Base-by-base conservation (phyloP, 306 rosid species). In the Acacia confusa region DNA sequence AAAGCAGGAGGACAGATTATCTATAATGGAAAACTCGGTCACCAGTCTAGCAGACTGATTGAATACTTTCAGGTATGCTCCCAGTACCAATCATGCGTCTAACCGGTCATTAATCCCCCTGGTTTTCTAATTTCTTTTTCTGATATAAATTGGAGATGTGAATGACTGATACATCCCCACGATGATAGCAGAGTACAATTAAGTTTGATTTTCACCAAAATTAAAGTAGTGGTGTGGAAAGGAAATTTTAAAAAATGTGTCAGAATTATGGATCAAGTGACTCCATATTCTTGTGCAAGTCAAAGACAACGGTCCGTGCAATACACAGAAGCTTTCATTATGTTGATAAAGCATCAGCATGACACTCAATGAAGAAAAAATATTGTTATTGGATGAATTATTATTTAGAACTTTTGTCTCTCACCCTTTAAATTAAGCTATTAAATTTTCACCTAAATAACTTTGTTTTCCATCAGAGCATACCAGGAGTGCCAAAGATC, bases 1-100 rank as follows among this genome's bases (percentile, higher is more conserved):
- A 90, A 92, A 88, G 53, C 81, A 6, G 97, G 97, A 71, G 97
- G 97, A 72, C 87, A 61, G 82, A 88, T 92, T 63, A 89, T 90
- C 77, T 92, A 89, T 74, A 86, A 82, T 34, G 97, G 97, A 67
- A 72, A 70, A 81, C 82, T 92, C 25, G 93, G 95, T 34, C 85
- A 79, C 70, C 93, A 88, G 76, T 92, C 97, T 44, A 84, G 80
- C 72, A 85, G 78, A 48, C 84, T 92, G 74, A 89, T 89, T 53
- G 90, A 88, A 83, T 91, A 89, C 81, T 89, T 92, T 87, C 88
- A 92, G 95, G 97, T 87, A 89, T 43, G 81, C 77, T 78, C 47
- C 52, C 65, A 44, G 22, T 65, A 70, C 34, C 22, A 38, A 34
- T 74, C 28, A 53, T 67, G 22, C 70, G 84, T 81, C 67, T 73